Conservation (phyloP, 768 basidiomycete species). For the Suillus alpinus region DNA sequence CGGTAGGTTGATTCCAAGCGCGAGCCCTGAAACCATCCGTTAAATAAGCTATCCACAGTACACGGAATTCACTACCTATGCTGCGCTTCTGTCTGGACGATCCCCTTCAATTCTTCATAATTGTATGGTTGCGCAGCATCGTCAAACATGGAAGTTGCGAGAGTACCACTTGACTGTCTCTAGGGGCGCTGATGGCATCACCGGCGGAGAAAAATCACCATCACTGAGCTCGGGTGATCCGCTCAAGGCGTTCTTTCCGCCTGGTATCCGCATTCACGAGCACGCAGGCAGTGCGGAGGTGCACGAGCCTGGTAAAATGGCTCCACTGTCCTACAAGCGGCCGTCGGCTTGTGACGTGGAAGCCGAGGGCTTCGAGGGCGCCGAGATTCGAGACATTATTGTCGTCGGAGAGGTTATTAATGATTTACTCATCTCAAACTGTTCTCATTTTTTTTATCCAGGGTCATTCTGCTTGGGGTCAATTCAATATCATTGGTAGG, state of each 20-base stretch:
- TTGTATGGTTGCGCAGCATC: conserved; percentile 76
- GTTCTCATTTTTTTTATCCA: conserved; percentile 26
- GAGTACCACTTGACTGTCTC: conserved; percentile 61
- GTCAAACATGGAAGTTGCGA: conserved; percentile 85
- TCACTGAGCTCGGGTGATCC: conserved; percentile 60
- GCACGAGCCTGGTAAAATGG: conserved; percentile 37
- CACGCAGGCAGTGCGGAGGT: conserved; percentile 45
- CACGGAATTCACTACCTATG: conserved; percentile 83
- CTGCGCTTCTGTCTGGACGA: conserved; percentile 68
- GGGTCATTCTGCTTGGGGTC: conserved; percentile 93
- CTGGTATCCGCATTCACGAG: conserved; percentile 49
- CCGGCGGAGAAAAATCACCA: background rate
- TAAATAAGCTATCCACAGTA: conserved; percentile 44
- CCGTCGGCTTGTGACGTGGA: conserved; percentile 22
- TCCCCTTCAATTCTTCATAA: conserved; percentile 65
- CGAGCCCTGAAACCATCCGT: background rate
- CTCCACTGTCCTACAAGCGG: conserved; percentile 28
- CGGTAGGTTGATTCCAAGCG: conserved; percentile 40
- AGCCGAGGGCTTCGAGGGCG: conserved; percentile 23
- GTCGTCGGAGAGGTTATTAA: conserved; percentile 66
- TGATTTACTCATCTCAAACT: background rate
- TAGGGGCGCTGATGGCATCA: conserved; percentile 21
- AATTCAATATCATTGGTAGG: conserved; percentile 76
- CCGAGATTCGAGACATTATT: conserved; percentile 51
- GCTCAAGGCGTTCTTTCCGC: conserved; percentile 59